Base-by-base conservation (phyloP, 495 filamentous ascomycete genomes). In the Articulospora tetracladia region DNA sequence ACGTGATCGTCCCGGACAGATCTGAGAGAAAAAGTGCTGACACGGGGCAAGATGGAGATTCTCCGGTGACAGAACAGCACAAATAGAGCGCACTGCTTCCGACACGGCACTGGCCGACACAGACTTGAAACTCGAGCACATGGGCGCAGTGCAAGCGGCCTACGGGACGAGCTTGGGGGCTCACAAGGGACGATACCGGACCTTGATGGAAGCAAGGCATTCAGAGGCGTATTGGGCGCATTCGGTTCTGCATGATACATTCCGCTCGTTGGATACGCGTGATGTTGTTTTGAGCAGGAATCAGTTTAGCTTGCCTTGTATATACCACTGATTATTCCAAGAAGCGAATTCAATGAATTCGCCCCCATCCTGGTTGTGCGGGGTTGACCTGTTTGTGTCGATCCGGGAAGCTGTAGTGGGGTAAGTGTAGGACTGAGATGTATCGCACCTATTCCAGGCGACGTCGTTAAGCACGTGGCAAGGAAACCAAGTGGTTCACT, bases 31-130 rank as follows among this genome's bases (percentile, higher is more conserved):
- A 30, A 17, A 57, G 57, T 66, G 58, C 65, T 67, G 58, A 67
- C 61, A 41, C 52, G 48, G 55, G 53, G 17, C 32, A 64, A 64
- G 61, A 64, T 56, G 65, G 61, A 59, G 65, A 67, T 25, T 36
- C 41, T 24, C 54, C 56, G 22, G 25, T 25, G 11, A 53, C 58
- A 55, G 25, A 51, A 24, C 30, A 55, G 49, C 47, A 53, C 12
- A 19, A 15, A 32, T 32, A 32, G 30, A 32, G 30, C n/a, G 10
- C 8, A n/a, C 39, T 15, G 39, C 10, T 11, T 7, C 39, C 30
- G 30, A 13, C n/a, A 32, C 8, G 39, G n/a, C 4, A 8, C 17
- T 44, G 39, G 17, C 10, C 17, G 7, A 34, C 30, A n/a, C 30
- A 15, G 15, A 15, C 30, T 34, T 34, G 30, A 44, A 3, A 44